Evolutionary conservation across 106 monocot species (phyloP), one percentile per base, ranked within the genome.

Genomic region (Acorus gramineus): DNA sequence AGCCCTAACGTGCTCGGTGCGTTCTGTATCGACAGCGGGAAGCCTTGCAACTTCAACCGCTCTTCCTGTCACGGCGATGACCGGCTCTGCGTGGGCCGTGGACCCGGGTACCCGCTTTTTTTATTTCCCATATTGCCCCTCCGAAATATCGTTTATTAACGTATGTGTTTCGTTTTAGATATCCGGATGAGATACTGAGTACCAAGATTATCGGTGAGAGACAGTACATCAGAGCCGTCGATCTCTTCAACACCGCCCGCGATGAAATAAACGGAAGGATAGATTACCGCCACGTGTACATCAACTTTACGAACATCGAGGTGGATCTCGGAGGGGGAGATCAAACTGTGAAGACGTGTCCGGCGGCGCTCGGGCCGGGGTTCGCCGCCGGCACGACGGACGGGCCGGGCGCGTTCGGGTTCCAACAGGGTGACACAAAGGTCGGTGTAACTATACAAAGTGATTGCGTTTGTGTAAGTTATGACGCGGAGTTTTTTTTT

Each of bases 341-440:
- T 46, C 13, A 13, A 46, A 56, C 49, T 47, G 68, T 68, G 7
- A 48, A 57, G 57, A 76, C 76, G 6, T 76, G 76, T 11, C 76
- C 76, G 2, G 76, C 76, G 8, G 76, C 76, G 1, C 50, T 76
- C 48, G 76, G 76, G 3, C 59, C 64, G 14, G 70, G 64, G 0
- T 76, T 76, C 58, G 76, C 76, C 11, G 76, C 76, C 1, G 76
- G 76, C 7, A 76, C 76, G 2, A 76, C 76, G 0, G 76, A 76
- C 47, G 76, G 76, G 3, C 76, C 70, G 10, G 76, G 76, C 0
- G 76, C 59, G 9, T 76, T 70, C 13, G 76, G 64, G 44, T 76
- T 76, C 44, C 49, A 70, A 47, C 76, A 76, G 65, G 76, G 76
- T 9, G 76, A 76, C 49, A 64, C 57, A 44, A 69, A 76, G 64